Base-by-base conservation (phyloP, 2,329 filamentous ascomycete species). In the Podosphaera aphanis region DNA sequence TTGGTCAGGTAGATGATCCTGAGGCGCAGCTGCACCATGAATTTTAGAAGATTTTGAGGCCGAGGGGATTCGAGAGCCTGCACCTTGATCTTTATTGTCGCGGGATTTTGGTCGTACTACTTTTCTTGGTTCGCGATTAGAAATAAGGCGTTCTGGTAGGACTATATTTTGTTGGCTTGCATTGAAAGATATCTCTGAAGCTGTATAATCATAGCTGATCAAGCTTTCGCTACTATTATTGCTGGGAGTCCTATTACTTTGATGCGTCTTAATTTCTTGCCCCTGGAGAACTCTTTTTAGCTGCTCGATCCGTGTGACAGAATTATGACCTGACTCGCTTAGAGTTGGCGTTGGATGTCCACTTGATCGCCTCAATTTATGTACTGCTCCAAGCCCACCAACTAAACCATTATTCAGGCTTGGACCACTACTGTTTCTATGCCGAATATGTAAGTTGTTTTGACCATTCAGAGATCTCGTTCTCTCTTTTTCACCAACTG, bases 161-260 rank as follows among this genome's bases (percentile, higher is more conserved):
- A 50, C 36, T 21, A 48, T 16, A 21, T 51, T 51, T 27, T 52
- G 51, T 36, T 55, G 52, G 7, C 43, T 47, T 15, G 53, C 52
- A 35, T 72, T 74, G 58, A 73, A 77, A 35, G 73, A 79, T 18
- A 74, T 62, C 55, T 83, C 78, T 5, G 76, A 80, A n/a, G 72
- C 66, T 39, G 71, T 71, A 51, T 73, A 69, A 47, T 82, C 77
- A 51, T 77, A 79, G 62, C 76, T 81, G 50, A 79, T 70, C 66
- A 83, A 71, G 59, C 77, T 82, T 46, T 83, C 79, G 47, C 65
- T 69, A 55, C 67, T 74, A 46, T 66, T 70, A 51, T 67, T 65
- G 48, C 71, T 72, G 44, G 69, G 62, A 21, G 61, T 59, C 44
- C 61, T 57, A 35, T 63, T 61, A 62, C 62, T 49, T 27, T 44